Evolutionary conservation across 306 rosid species (phyloP).

Genomic region (Boehmeria nivea): DNA sequence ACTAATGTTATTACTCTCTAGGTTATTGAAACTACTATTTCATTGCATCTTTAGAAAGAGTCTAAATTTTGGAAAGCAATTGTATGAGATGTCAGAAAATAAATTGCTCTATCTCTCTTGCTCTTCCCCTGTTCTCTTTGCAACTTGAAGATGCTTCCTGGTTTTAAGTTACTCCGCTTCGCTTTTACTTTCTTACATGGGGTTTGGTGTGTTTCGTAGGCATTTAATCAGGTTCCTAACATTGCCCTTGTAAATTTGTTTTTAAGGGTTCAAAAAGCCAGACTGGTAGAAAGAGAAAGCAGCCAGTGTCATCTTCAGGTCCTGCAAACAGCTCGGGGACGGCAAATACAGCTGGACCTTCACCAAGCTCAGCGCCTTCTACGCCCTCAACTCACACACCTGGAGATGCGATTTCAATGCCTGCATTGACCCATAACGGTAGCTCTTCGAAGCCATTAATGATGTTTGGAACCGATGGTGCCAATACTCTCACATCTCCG

Average conservation of each 20-base stretch:
- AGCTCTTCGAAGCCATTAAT: constrained; percentile 82
- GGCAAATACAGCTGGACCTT: constrained; percentile 92
- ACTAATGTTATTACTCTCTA: too few species aligned
- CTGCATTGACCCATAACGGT: constrained; percentile 79
- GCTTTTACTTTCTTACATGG: too few species aligned
- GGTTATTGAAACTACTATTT: too few species aligned
- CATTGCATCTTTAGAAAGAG: too few species aligned
- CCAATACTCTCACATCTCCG: constrained; percentile 85
- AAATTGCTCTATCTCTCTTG: too few species aligned
- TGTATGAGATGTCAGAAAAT: too few species aligned
- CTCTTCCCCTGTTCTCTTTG: too few species aligned
- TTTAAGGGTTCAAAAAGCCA: constrained; percentile 86
- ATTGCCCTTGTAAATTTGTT: constrained; percentile 31
- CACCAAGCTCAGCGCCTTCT: constrained; percentile 98
- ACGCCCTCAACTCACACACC: constrained; percentile 98
- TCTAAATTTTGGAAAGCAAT: too few species aligned
- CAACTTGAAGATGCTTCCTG: too few species aligned
- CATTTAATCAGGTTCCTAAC: constrained; percentile 31
- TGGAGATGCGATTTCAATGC: constrained; percentile 96
- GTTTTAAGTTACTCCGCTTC: too few species aligned
- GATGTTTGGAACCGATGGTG: constrained; percentile 77
- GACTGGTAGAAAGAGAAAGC: constrained; percentile 96
- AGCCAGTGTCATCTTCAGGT: constrained; percentile 94
- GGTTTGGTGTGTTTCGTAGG: too few species aligned
- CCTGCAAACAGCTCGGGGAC: constrained; percentile 99